A percentile compares a stretch with the other conserved stretches of the same genome.
Evolutionary conservation across 176 grass and related monocot genomes (phyloP).

Genomic region (Otatea glauca): DNA sequence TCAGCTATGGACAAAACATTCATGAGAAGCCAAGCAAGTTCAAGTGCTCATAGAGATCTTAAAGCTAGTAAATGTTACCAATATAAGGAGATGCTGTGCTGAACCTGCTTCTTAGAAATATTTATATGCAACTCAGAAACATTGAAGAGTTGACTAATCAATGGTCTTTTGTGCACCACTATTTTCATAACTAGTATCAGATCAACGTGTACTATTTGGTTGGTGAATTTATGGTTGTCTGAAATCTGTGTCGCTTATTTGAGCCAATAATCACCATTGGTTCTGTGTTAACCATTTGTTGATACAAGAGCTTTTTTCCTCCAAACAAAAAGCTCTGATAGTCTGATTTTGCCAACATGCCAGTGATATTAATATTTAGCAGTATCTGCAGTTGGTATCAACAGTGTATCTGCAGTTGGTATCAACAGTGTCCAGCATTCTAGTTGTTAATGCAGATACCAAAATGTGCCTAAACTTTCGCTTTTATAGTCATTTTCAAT

Average conservation of each 20-base stretch:
- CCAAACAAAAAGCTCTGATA: neutral
- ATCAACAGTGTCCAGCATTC: neutral
- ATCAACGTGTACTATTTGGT: neutral
- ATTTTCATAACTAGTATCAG: constrained; percentile 24
- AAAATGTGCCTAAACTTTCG: constrained; percentile 1
- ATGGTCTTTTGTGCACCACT: constrained; percentile 15
- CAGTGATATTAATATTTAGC: constrained; percentile 23
- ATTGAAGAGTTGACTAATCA: constrained; percentile 9
- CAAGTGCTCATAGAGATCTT: neutral
- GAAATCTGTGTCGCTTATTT: neutral
- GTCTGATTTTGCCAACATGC: constrained; percentile 22
- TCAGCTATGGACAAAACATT: constrained; percentile 16
- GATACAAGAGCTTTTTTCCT: neutral
- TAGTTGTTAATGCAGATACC: neutral
- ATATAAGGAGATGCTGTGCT: neutral
- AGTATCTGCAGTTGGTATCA: neutral
- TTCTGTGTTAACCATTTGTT: constrained; percentile 11
- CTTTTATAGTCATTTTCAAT: neutral
- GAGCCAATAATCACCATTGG: neutral
- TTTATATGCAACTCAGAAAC: neutral
- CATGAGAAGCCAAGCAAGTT: neutral
- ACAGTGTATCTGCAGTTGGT: neutral
- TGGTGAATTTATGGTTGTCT: neutral
- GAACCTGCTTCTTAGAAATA: constrained; percentile 1
- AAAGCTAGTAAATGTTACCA: neutral